Percentiles rank a stretch among this genome's conserved stretches.
phyloP scores from a whole-genome alignment of 192 early-diverging fungal genomes.

The Geranomyces michiganensis region DNA sequence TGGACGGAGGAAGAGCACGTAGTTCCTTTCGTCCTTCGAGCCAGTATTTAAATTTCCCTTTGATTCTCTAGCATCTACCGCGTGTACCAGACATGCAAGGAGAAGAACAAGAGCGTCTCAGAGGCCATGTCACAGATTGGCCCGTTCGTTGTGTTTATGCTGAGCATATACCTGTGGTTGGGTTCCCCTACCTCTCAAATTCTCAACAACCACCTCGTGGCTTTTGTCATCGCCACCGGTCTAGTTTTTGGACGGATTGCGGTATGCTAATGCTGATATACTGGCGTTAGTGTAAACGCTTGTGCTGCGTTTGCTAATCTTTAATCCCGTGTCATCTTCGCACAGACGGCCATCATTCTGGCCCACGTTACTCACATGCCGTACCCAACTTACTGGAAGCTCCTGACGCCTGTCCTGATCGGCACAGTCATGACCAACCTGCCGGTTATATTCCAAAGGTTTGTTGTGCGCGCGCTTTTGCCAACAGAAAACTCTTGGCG shows the following conservation, averaged over 20 bases:
- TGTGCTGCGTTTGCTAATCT: not conserved
- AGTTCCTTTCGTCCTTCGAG: not conserved
- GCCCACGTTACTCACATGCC: conserved; percentile 81
- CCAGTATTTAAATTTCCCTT: too few relatives aligned
- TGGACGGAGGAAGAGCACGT: too few relatives aligned
- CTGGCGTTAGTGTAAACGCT: too few relatives aligned
- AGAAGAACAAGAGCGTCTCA: conserved; percentile 8
- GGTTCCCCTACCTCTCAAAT: conserved; percentile 19
- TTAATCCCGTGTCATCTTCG: not conserved
- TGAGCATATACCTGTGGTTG: conserved; percentile 16
- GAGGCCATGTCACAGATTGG: conserved; percentile 28
- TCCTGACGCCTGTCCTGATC: conserved; percentile 72
- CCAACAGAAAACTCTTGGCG: not conserved
- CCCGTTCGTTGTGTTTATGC: conserved; percentile 22
- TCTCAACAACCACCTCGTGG: conserved; percentile 25
- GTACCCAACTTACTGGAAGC: conserved; percentile 82
- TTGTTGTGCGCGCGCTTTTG: conserved; percentile 7
- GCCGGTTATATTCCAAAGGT: conserved; percentile 58
- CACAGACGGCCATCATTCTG: conserved; percentile 81
- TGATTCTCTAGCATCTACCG: conserved; percentile 30
- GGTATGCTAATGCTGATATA: conserved; percentile 10
- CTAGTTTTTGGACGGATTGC: conserved; percentile 38
- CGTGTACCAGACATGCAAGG: conserved; percentile 29
- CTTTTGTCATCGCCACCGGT: conserved; percentile 30
- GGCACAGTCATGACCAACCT: conserved; percentile 73